These are phyloP conservation scores for Phaseolus lunatus DNA, from an alignment of 306 rosid genomes.

Conservation along the genomic window DNA sequence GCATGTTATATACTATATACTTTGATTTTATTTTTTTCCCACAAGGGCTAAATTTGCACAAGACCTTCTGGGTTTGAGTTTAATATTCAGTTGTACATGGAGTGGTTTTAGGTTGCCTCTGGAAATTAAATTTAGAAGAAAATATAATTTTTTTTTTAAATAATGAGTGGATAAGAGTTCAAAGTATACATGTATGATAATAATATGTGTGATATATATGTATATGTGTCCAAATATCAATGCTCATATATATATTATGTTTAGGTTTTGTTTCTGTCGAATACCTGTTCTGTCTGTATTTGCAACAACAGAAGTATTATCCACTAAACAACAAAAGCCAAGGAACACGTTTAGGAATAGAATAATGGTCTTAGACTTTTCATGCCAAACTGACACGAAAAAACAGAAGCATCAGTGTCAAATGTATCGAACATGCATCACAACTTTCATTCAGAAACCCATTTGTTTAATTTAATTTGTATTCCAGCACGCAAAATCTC, in stretches of 20 bases:
- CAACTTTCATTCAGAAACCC: slow-evolving; percentile 26
- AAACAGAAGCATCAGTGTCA: not conserved
- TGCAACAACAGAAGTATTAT: slow-evolving; percentile 3
- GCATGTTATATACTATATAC: not conserved
- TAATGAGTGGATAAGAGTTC: not conserved
- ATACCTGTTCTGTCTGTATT: slow-evolving; percentile 17
- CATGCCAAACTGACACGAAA: not conserved
- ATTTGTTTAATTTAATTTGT: slow-evolving; percentile 36
- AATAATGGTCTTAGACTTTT: slow-evolving; percentile 10
- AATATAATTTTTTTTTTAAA: not conserved
- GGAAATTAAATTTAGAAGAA: not conserved
- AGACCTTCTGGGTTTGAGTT: not conserved
- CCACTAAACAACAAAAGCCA: slow-evolving; percentile 29
- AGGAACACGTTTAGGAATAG: slow-evolving; percentile 8
- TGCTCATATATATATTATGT: not conserved
- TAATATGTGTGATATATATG: no score
- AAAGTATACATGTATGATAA: no score
- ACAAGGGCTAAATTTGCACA: not conserved
- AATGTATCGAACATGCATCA: slow-evolving; percentile 15
- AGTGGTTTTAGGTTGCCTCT: slow-evolving; percentile 16
- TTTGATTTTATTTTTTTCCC: slow-evolving; percentile 14
- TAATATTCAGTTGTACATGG: not conserved
- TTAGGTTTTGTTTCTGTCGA: slow-evolving; percentile 1
- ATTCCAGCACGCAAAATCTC: slow-evolving; percentile 30
- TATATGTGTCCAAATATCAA: no score